phyloP scores from a whole-genome alignment of 2,329 filamentous ascomycete genomes.

The Calycina marina region DNA sequence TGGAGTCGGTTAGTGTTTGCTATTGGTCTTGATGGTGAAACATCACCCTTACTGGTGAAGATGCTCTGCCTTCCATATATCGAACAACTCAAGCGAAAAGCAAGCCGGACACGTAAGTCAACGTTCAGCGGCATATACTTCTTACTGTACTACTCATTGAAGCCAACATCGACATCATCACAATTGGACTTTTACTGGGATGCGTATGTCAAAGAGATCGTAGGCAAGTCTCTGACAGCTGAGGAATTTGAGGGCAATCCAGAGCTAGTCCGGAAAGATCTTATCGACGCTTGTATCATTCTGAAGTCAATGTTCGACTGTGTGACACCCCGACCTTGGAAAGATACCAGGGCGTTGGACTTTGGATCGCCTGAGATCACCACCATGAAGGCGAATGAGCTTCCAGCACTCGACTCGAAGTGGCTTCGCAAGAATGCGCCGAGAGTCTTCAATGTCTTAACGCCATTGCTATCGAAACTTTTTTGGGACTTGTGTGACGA shows the following conservation, averaged over 20 bases:
- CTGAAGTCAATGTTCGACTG: slow-evolving; percentile 57
- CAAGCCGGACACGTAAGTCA: slow-evolving; percentile 40
- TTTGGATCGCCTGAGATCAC: slow-evolving; percentile 26
- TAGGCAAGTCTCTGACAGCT: slow-evolving; percentile 38
- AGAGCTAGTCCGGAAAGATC: slow-evolving; percentile 29
- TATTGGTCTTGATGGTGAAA: slow-evolving; percentile 47
- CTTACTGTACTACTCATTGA: slow-evolving; percentile 70
- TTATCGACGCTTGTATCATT: slow-evolving; percentile 50
- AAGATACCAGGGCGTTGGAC: slow-evolving; percentile 54
- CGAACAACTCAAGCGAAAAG: slow-evolving; percentile 52
- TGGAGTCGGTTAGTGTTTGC: slow-evolving; percentile 78
- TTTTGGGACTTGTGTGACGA: slow-evolving; percentile 48
- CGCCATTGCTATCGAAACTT: slow-evolving; percentile 43
- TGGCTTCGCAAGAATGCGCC: slow-evolving; percentile 67
- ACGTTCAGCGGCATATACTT: slow-evolving; percentile 61
- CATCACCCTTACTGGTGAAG: slow-evolving; percentile 37
- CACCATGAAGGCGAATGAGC: slow-evolving; percentile 41
- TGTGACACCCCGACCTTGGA: slow-evolving; percentile 47
- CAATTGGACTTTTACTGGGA: slow-evolving; percentile 71
- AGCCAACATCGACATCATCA: slow-evolving; percentile 48
- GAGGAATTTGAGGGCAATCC: slow-evolving; percentile 22
- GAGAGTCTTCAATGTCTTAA: slow-evolving; percentile 47
- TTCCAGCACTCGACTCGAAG: slow-evolving; percentile 71
- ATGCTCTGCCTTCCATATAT: slow-evolving; percentile 55
- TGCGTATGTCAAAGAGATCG: slow-evolving; percentile 49